Conservation (phyloP, 805 yeast genomes). For the Teunomyces atbi region DNA sequence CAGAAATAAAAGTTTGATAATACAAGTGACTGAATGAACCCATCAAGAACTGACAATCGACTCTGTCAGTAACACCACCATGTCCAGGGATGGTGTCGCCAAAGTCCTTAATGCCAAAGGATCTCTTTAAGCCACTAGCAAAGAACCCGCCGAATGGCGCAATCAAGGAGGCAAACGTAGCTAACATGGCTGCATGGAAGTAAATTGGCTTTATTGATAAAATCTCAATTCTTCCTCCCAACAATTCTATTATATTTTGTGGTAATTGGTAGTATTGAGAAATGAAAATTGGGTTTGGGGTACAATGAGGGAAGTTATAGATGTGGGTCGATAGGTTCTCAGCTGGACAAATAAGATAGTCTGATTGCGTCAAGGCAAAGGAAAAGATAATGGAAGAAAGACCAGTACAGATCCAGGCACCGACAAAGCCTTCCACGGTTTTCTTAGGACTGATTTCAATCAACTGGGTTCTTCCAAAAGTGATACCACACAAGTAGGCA, state of each 20-base stretch:
- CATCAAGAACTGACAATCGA: constrained; percentile 98
- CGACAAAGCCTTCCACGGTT: constrained; percentile 95
- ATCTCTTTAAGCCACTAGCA: constrained; percentile 95
- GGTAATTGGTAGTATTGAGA: constrained; percentile 80
- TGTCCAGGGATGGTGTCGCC: constrained; percentile 99
- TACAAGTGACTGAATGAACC: constrained; percentile 92
- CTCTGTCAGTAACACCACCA: constrained; percentile 96
- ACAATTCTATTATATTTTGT: constrained; percentile 52
- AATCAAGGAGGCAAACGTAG: constrained; percentile 92
- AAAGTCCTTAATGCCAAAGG: constrained; percentile 94
- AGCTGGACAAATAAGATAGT: constrained; percentile 88
- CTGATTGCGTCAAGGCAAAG: constrained; percentile 58
- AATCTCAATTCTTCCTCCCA: constrained; percentile 38
- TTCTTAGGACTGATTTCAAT: constrained; percentile 95
- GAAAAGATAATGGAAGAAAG: constrained; percentile 68
- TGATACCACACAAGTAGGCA: constrained; percentile 95
- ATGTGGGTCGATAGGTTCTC: constrained; percentile 59
- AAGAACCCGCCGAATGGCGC: constrained; percentile 99
- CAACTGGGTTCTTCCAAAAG: constrained; percentile 90
- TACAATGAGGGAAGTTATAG: constrained; percentile 67
- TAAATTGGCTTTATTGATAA: constrained; percentile 81
- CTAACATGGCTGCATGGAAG: constrained; percentile 80
- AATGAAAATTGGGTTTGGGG: constrained; percentile 83
- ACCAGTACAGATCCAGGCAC: constrained; percentile 95
- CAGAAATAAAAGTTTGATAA: constrained; percentile 86